Base-by-base conservation (phyloP, 257 asterid genomes). In the Fraxinus anomala region DNA sequence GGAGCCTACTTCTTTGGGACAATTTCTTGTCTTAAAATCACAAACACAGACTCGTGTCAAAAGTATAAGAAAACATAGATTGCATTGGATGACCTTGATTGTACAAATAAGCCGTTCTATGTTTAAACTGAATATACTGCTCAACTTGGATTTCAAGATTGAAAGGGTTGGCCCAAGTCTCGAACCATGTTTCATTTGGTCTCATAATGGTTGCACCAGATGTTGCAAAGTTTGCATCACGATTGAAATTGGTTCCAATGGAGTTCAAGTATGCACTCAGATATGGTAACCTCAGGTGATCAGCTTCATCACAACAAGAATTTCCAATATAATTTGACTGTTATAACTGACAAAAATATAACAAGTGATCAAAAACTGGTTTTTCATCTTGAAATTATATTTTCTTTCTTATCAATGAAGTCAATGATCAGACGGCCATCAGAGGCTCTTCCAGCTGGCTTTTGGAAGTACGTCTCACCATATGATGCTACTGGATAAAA, bases 351-450 rank as follows among this genome's bases (percentile, higher is more conserved):
- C 23, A 36, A 51, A 51, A 51, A 51, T 16, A 51, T 16, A 17
- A 19, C 24, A 5, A 51, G 2, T 19, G 2, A 36, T 36, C 39
- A 3, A 24, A 0, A 13, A 39, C 24, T 17, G 9, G 17, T n/a
- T 13, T 9, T 10, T 33, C 13, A 21, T 17, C 12, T 56, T 67
- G 42, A 5, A 77, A 17, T 42, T 33, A 2, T 6, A 72, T 19
- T 33, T 2, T 19, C 37, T 4, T 30, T 34, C 51, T 82, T 81
- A 89, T 91, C 91, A 0, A 91, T 72, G 34, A 91, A 89, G 82
- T 91, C 94, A n/a, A 91, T 80, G 82, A 89, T 79, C 7, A 89
- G 86, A 68, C 97, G 93, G 16, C 96, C 93, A 49, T 90, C 93
- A 10, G 90, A 87, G 65, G 80, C 88, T 65, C 93, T 80, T 6